Conservation (phyloP, 2,329 filamentous ascomycete species). For the Magnaporthales sp. region DNA sequence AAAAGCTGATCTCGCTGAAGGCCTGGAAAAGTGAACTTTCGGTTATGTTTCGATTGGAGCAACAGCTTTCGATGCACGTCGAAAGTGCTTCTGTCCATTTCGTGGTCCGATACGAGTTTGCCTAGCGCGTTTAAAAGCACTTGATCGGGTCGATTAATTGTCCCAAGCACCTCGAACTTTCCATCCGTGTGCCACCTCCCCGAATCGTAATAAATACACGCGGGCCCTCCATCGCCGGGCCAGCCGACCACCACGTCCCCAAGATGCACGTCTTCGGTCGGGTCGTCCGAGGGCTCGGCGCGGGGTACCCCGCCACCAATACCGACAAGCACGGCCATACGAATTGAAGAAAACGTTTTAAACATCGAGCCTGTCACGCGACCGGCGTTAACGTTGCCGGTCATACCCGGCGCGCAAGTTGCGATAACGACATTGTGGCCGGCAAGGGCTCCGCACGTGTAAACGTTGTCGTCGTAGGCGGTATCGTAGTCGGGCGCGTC, state of each 20-base stretch:
- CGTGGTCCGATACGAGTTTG: constrained; percentile 3
- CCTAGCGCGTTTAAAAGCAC: constrained; percentile 2
- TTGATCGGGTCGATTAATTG: neutral
- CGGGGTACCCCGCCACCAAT: constrained; percentile 10
- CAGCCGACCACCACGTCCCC: constrained; percentile 10
- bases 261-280: constrained; percentile 5
- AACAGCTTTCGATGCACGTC: neutral
- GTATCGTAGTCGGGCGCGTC: constrained; percentile 7
- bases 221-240: constrained; percentile 15
- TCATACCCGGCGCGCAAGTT: constrained; percentile 6
- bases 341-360: constrained; percentile 11
- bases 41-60: neutral
- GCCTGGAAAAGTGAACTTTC: neutral
- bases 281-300: neutral
- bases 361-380: constrained; percentile 7
- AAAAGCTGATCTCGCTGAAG: neutral
- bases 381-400: constrained; percentile 10
- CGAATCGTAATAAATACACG: constrained; percentile 18
- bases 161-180: neutral
- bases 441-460: constrained; percentile 7
- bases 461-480: constrained; percentile 10
- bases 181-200: neutral
- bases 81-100: neutral
- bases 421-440: constrained; percentile 12
- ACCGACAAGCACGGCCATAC: constrained; percentile 10